These are phyloP conservation scores for Candida vaughaniae DNA, from an alignment of 805 yeast species.

Conservation along the genomic window DNA sequence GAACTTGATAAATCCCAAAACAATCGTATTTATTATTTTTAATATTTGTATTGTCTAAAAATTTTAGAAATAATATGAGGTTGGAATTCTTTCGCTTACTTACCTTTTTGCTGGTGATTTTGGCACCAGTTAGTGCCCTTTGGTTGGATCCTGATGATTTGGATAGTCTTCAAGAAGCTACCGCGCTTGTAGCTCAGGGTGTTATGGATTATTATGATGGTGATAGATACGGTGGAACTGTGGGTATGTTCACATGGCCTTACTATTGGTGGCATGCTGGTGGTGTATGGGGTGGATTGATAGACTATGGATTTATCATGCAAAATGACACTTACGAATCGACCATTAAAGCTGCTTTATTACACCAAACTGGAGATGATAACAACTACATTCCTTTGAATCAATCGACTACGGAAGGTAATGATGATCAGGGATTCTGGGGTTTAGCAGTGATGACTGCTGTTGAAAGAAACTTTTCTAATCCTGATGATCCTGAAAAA, in stretches of 20 bases:
- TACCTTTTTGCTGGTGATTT: background rate
- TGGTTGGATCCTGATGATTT: conserved; percentile 21
- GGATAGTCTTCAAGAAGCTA: conserved; percentile 53
- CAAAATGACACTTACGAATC: conserved; percentile 67
- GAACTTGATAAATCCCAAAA: no score
- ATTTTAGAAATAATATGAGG: background rate
- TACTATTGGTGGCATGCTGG: conserved; percentile 99
- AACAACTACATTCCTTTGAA: conserved; percentile 82
- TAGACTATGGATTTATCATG: conserved; percentile 74
- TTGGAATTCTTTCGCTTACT: background rate
- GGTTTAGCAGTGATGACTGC: conserved; percentile 91
- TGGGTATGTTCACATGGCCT: conserved; percentile 86
- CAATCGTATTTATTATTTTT: no score
- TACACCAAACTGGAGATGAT: conserved; percentile 64
- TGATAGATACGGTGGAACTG: conserved; percentile 62
- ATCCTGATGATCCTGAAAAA: conserved; percentile 36
- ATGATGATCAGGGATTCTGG: conserved; percentile 98
- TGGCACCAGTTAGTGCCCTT: conserved; percentile 1
- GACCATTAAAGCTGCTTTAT: conserved; percentile 57
- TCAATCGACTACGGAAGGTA: conserved; percentile 91
- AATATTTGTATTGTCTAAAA: no score
- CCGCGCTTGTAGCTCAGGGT: conserved; percentile 64
- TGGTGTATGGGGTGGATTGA: conserved; percentile 85
- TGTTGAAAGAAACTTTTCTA: conserved; percentile 81
- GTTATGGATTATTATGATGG: conserved; percentile 82